These are phyloP conservation scores for Closterium sp. DNA, from an alignment of 139 green algal species.

Conservation along the genomic window DNA sequence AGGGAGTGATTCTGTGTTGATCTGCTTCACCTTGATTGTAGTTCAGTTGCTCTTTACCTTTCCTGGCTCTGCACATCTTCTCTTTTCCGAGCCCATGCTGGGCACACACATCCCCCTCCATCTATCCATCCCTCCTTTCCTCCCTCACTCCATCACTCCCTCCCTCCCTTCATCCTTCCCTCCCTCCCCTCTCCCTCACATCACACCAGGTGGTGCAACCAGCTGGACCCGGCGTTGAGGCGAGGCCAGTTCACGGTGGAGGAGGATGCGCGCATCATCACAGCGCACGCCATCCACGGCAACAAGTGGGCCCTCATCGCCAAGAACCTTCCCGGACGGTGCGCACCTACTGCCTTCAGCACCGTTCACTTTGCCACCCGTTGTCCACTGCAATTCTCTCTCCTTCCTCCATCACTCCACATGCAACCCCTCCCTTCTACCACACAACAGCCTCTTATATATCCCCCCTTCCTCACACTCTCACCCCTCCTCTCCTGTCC, in stretches of 20 bases:
- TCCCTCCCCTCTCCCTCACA: background rate
- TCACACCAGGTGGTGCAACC: constrained; percentile 25
- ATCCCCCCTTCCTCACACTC: background rate
- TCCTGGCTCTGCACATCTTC: too few species aligned
- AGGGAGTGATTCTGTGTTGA: too few species aligned
- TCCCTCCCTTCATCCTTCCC: background rate
- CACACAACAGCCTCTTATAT: background rate
- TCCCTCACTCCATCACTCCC: background rate
- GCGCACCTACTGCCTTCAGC: background rate
- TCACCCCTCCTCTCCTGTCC: background rate
- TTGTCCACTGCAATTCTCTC: too few species aligned
- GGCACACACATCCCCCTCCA: too few species aligned
- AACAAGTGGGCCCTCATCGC: too few species aligned
- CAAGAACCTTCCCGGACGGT: background rate
- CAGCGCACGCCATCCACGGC: too few species aligned
- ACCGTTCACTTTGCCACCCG: background rate
- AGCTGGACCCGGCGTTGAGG: constrained; percentile 21
- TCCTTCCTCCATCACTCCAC: background rate
- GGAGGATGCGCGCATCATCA: too few species aligned
- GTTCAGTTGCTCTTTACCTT: too few species aligned
- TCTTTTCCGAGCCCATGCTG: too few species aligned
- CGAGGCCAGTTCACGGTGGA: too few species aligned
- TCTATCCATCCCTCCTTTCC: too few species aligned
- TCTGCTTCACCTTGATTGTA: too few species aligned
- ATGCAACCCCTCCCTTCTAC: background rate